Evolutionary conservation across 208 protist genomes (phyloP).

Genomic region (Acanthamoeba rhysodes): DNA sequence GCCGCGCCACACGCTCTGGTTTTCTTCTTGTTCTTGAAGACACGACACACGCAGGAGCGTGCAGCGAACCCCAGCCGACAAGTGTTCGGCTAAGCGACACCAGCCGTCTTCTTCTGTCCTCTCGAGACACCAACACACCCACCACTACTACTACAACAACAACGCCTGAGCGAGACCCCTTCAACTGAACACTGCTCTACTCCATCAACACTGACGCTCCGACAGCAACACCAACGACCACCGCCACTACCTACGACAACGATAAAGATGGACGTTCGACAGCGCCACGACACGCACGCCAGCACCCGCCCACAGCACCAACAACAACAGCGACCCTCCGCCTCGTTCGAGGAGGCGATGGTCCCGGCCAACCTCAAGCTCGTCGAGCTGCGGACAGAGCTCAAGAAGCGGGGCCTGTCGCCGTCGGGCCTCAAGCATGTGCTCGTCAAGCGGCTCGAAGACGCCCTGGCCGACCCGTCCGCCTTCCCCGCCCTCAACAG

Average conservation of each 20-base stretch:
- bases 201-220: background rate
- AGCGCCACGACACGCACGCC: background rate
- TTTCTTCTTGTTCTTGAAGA: too few relatives aligned
- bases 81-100: too few relatives aligned
- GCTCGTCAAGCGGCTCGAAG: conserved; percentile 32
- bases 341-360: background rate
- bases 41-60: too few relatives aligned
- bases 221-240: too few relatives aligned
- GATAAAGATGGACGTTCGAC: background rate
- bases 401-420: conserved; percentile 23
- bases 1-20: too few relatives aligned
- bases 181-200: background rate
- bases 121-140: background rate
- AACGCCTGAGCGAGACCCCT: background rate
- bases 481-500: background rate
- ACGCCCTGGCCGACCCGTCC: background rate
- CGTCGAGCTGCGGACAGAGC: conserved; percentile 40
- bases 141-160: background rate
- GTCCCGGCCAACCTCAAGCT: conserved; percentile 12
- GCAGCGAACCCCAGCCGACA: too few relatives aligned
- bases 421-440: conserved; percentile 51
- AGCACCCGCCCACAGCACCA: background rate
- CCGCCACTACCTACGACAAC: background rate
- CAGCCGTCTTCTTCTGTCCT: too few relatives aligned
- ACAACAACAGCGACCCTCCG: background rate